A percentile compares a stretch with the other conserved stretches of the same genome.
phyloP scores from a whole-genome alignment of 2,329 filamentous ascomycete genomes.

The Paecilomyces sp. region DNA sequence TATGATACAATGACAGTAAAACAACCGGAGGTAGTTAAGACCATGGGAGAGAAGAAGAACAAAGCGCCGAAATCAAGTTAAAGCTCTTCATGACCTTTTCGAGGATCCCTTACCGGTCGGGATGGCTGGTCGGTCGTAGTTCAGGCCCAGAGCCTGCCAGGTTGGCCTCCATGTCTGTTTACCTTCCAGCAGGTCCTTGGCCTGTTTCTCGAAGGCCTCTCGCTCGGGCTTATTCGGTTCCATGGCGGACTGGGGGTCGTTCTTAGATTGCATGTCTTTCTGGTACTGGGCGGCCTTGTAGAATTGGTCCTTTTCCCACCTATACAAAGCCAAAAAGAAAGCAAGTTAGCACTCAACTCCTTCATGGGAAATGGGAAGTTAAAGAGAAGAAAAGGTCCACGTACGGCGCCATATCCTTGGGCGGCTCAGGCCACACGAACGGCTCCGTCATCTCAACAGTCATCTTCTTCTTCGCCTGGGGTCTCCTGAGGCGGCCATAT shows the following conservation, averaged over 20 bases:
- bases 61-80: background rate
- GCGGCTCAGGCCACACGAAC: conserved; percentile 77
- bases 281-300: conserved; percentile 46
- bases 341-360: background rate
- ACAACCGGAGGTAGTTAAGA: background rate
- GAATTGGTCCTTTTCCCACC: conserved; percentile 58
- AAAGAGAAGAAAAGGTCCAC: conserved; percentile 18
- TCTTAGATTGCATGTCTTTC: conserved; percentile 31
- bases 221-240: conserved; percentile 36
- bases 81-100: background rate
- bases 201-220: conserved; percentile 50
- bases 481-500: conserved; percentile 59
- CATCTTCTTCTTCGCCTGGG: conserved; percentile 79
- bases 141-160: conserved; percentile 37
- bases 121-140: conserved; percentile 22
- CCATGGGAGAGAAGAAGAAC: background rate
- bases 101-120: background rate
- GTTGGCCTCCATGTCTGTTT: conserved; percentile 54
- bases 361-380: conserved; percentile 2
- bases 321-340: conserved; percentile 15
- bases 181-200: conserved; percentile 54
- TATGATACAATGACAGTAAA: conserved; percentile 1
- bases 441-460: conserved; percentile 80
- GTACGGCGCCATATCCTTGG: conserved; percentile 53
- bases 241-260: conserved; percentile 28